A percentile compares a stretch with the other conserved stretches of the same genome.
These are phyloP conservation scores for Candida orba DNA, from an alignment of 805 yeast genomes.

Conservation along the genomic window DNA sequence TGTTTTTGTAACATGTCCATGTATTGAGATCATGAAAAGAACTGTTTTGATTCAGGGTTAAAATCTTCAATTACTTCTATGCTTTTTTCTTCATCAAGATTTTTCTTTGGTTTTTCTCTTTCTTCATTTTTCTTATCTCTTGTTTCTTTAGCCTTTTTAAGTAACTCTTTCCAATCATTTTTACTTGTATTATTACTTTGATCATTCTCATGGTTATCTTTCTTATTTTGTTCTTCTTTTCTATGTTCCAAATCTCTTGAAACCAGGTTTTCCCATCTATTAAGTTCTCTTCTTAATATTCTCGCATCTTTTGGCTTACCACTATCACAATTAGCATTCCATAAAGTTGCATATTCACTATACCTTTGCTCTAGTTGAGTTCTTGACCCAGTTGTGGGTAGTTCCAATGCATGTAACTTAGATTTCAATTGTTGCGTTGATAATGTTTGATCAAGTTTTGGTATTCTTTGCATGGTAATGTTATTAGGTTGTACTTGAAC, in stretches of 20 bases:
- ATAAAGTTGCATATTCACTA: slow-evolving; percentile 66
- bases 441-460: slow-evolving; percentile 59
- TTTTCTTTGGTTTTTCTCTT: neutral
- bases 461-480: slow-evolving; percentile 34
- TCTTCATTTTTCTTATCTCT: slow-evolving; percentile 3
- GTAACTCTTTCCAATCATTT: slow-evolving; percentile 18
- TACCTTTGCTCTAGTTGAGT: slow-evolving; percentile 61
- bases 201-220: slow-evolving; percentile 5
- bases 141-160: slow-evolving; percentile 11
- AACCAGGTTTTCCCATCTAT: slow-evolving; percentile 54
- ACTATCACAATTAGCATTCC: slow-evolving; percentile 79
- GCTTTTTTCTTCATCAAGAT: neutral
- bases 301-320: slow-evolving; percentile 52
- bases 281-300: slow-evolving; percentile 47
- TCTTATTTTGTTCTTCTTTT: neutral
- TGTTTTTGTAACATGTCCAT: no score
- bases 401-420: slow-evolving; percentile 43
- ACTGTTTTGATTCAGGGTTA: neutral
- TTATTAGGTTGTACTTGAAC: slow-evolving; percentile 22
- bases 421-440: slow-evolving; percentile 54
- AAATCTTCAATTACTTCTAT: neutral
- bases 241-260: slow-evolving; percentile 2
- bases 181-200: slow-evolving; percentile 10
- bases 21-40: neutral
- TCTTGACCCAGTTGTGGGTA: slow-evolving; percentile 60